A percentile compares a stretch with the other conserved stretches of the same genome.
phyloP scores from a whole-genome alignment of 441 rosid species.

The Adansonia grandidieri region DNA sequence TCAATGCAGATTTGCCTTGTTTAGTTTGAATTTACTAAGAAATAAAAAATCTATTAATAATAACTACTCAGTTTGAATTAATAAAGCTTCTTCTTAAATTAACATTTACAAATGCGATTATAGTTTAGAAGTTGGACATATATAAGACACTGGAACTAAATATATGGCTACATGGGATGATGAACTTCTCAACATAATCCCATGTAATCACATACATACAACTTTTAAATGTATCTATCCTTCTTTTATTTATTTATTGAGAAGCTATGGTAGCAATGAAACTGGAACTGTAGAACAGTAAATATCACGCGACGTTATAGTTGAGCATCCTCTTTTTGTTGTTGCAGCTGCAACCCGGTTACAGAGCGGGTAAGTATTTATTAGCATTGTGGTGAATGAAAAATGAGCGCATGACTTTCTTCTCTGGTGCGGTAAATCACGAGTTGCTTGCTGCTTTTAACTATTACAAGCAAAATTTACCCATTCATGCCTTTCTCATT shows the following conservation, averaged over 20 bases:
- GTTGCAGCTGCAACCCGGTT: background rate
- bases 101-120: background rate
- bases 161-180: background rate
- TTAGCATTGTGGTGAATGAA: constrained; percentile 9
- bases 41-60: too few species aligned
- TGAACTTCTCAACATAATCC: background rate
- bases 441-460: constrained; percentile 17
- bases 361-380: constrained; percentile 6
- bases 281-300: background rate
- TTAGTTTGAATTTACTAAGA: too few species aligned
- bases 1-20: too few species aligned
- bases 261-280: background rate
- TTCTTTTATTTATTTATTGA: background rate
- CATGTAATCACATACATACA: background rate
- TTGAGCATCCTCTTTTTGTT: background rate
- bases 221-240: background rate
- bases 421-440: background rate
- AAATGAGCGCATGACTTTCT: background rate
- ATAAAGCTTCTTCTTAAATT: background rate
- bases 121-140: background rate
- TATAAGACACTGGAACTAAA: background rate
- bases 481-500: background rate
- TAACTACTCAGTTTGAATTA: too few species aligned
- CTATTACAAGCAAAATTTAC: background rate
- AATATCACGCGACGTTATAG: constrained; percentile 4